A percentile compares a stretch with the other conserved stretches of the same genome.
Evolutionary conservation across 768 basidiomycete genomes (phyloP).

Genomic region (Kwoniella newhampshirensis): DNA sequence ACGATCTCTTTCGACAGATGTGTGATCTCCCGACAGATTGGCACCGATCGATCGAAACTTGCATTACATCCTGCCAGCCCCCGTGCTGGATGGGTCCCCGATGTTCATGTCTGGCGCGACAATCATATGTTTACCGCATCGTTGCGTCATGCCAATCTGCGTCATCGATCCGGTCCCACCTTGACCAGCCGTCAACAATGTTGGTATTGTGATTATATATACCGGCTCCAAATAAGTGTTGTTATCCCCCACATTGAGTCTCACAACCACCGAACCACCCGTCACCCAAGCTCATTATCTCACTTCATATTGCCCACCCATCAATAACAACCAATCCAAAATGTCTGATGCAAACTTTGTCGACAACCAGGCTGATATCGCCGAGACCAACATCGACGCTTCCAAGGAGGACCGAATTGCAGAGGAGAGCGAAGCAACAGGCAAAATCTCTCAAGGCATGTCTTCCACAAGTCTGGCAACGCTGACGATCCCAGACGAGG

Average conservation of each 20-base stretch:
- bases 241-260: no score
- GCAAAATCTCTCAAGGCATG: slow-evolving; percentile 43
- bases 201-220: no score
- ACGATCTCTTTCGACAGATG: no score
- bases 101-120: no score
- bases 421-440: slow-evolving; percentile 44
- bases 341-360: slow-evolving; percentile 38
- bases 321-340: slow-evolving; percentile 14
- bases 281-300: background rate
- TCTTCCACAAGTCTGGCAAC: background rate
- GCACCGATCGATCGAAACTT: no score
- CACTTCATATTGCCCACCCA: background rate
- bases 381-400: slow-evolving; percentile 36
- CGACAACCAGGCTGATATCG: slow-evolving; percentile 20
- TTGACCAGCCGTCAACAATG: background rate
- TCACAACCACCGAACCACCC: no score
- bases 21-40: no score
- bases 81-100: no score
- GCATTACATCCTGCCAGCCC: no score
- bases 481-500: slow-evolving; percentile 41
- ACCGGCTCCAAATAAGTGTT: no score
- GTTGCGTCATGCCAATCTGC: slow-evolving; percentile 3
- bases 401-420: slow-evolving; percentile 36
- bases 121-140: no score
- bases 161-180: background rate